Base-by-base conservation (phyloP, 345 rosid species). In the Gossypium turneri region DNA sequence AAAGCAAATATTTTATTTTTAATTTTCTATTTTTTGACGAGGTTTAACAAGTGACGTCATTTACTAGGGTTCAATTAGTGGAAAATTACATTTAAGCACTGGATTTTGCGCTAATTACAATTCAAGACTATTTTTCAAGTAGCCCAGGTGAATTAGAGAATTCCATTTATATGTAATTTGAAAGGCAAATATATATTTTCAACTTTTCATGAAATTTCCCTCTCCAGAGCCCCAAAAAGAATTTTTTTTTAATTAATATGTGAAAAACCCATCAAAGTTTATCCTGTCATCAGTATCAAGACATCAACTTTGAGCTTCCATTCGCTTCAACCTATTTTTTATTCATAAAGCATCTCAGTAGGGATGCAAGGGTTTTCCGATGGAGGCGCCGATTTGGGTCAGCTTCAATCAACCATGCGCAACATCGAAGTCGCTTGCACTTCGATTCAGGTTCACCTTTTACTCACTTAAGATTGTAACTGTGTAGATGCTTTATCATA, bases 361-460 rank as follows among this genome's bases (percentile, higher is more conserved):
- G 22, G 41, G 16, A 87, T 88, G 92, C 83, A 83, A 83, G 92
- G 88, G 63, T 76, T 78, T 79, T 61, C 87, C 50, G 86, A 74
- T 55, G 89, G 78, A 19, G 84, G 73, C 71, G 79, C 77, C 57
- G 97, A 93, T 78, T 80, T 91, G 81, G 85, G 86, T 43, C 92
- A 84, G 75, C 86, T 93, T 17, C 94, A 88, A 67, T 88, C 98
- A 75, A 90, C 95, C 62, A 90, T 95, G 99, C 91, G 80, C n/a
- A 84, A 97, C 82, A 93, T 95, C 83, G 99, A 95, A 84, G 82
- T 86, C 57, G 99, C 99, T 70, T 95, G 98, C 87, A 79, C 96
- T 78, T 85, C 90, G 74, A 85, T 93, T 80, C 97, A 95, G 96
- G 99, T 95, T 68, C 61, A 56, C 45, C 47, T 51, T n/a, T 48